These are phyloP conservation scores for Vigna nakashimae DNA, from an alignment of 306 rosid genomes.

Conservation along the genomic window DNA sequence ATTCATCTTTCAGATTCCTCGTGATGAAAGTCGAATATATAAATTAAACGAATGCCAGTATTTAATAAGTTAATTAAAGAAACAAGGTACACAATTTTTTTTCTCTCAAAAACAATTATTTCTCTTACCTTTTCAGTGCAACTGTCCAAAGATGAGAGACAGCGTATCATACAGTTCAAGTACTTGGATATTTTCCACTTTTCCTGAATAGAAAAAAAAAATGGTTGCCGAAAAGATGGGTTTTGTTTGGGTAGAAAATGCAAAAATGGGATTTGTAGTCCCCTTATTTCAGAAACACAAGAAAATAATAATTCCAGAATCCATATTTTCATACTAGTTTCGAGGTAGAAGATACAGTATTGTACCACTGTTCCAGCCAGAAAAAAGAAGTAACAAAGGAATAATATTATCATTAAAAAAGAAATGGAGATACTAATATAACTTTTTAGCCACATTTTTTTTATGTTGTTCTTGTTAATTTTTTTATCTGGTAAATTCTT, in stretches of 20 bases:
- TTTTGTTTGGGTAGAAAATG: slow-evolving; percentile 34
- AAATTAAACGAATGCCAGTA: neutral
- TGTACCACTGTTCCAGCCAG: neutral
- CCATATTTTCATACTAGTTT: neutral
- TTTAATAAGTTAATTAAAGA: neutral
- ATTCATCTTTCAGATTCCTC: neutral
- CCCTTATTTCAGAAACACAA: neutral
- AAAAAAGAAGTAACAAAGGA: neutral
- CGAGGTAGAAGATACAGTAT: neutral
- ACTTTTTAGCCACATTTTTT: too few species aligned
- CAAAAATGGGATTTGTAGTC: slow-evolving; percentile 24
- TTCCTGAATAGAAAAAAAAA: neutral
- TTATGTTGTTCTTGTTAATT: too few species aligned
- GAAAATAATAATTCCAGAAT: neutral
- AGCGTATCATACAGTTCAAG: slow-evolving; percentile 38
- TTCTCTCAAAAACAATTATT: neutral
- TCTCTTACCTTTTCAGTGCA: neutral
- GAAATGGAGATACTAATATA: too few species aligned
- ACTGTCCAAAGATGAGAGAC: slow-evolving; percentile 43
- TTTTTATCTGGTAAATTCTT: too few species aligned
- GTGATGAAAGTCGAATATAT: neutral
- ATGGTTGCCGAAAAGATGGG: neutral
- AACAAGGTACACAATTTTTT: neutral
- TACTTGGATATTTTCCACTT: slow-evolving; percentile 25
- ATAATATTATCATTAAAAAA: too few species aligned